These are phyloP conservation scores for Verticillium alfalfae DNA, from an alignment of 2,329 filamentous ascomycete genomes.

Conservation along the genomic window DNA sequence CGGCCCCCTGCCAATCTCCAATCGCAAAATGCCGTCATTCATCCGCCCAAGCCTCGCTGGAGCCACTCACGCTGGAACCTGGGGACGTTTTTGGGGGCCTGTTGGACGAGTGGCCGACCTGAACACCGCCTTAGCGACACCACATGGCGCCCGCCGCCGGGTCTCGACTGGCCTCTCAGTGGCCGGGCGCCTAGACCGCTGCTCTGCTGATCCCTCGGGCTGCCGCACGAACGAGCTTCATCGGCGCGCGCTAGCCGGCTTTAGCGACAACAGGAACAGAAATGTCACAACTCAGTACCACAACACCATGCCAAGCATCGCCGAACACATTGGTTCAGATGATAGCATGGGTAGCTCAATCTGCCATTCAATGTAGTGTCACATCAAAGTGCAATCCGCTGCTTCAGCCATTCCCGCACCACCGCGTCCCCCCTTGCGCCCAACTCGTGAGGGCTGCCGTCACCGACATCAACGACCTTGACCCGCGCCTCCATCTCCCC, in stretches of 20 bases:
- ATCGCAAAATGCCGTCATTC: constrained; percentile 1
- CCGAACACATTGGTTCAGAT: no score
- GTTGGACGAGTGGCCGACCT: neutral
- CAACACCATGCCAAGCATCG: neutral
- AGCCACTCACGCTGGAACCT: neutral
- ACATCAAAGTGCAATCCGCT: constrained; percentile 5
- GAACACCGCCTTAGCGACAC: neutral
- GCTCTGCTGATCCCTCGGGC: neutral
- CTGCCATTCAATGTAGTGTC: neutral
- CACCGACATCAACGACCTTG: constrained; percentile 28
- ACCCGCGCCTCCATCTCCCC: constrained; percentile 31
- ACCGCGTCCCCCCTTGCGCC: constrained; percentile 16
- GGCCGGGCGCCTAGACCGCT: neutral
- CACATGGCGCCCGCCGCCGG: neutral
- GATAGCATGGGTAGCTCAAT: no score
- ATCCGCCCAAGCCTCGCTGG: neutral
- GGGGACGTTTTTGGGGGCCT: neutral
- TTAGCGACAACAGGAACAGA: neutral
- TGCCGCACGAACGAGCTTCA: neutral
- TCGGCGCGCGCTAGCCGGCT: neutral
- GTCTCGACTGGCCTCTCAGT: neutral
- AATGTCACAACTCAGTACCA: neutral
- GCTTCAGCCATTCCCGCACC: constrained; percentile 23
- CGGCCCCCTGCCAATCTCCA: neutral
- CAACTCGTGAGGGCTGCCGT: constrained; percentile 16